Conservation (phyloP, 129 eudicot genomes). For the Chrysanthemum seticuspe region DNA sequence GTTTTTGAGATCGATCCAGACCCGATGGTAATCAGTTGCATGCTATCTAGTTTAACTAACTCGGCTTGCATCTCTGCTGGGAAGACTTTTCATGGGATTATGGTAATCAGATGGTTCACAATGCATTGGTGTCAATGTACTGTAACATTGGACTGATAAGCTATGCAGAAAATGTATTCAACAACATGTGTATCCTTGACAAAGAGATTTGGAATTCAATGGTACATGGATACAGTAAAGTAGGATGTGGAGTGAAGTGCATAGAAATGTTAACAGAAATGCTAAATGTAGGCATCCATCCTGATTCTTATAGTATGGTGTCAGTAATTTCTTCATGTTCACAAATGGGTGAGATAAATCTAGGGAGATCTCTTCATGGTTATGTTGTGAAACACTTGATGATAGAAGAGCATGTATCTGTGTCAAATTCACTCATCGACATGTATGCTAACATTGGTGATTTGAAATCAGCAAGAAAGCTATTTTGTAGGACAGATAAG, state of each 20-base stretch:
- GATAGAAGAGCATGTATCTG: constrained; percentile 41
- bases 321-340: constrained; percentile 68
- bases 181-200: constrained; percentile 26
- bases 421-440: constrained; percentile 70
- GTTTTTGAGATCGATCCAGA: constrained; percentile 56
- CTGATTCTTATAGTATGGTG: constrained; percentile 47
- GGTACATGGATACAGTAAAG: constrained; percentile 56
- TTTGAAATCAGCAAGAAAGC: constrained; percentile 37
- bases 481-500: constrained; percentile 44
- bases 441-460: constrained; percentile 66
- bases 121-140: constrained; percentile 70
- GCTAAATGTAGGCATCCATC: constrained; percentile 41
- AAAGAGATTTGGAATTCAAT: constrained; percentile 60
- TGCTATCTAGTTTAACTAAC: constrained; percentile 55
- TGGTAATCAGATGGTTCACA: constrained; percentile 47
- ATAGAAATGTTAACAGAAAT: constrained; percentile 54
- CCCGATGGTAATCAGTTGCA: constrained; percentile 63
- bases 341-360: constrained; percentile 27
- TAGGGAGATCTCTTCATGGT: constrained; percentile 67
- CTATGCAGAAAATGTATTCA: constrained; percentile 57
- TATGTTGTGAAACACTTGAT: constrained; percentile 39
- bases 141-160: constrained; percentile 53
- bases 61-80: constrained; percentile 46
- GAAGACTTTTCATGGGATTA: constrained; percentile 69
- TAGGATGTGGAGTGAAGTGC: constrained; percentile 47